These are phyloP conservation scores for Darksidea phi DNA, from an alignment of 495 filamentous ascomycete genomes.

Conservation along the genomic window DNA sequence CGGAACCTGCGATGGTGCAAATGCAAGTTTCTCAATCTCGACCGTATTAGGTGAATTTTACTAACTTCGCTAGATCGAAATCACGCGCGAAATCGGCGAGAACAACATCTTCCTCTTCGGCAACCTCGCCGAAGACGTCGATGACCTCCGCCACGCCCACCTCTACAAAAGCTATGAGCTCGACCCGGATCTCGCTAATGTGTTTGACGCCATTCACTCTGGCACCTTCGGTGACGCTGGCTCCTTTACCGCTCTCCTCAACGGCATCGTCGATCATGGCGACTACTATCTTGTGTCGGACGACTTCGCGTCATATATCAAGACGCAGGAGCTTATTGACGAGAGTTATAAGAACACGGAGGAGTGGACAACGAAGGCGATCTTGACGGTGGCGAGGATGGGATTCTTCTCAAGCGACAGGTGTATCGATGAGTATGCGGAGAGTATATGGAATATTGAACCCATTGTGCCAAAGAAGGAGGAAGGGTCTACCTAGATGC, in stretches of 20 bases:
- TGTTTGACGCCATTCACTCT: slow-evolving; percentile 77
- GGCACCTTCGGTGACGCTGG: slow-evolving; percentile 73
- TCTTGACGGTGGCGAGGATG: slow-evolving; percentile 85
- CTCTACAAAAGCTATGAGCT: slow-evolving; percentile 75
- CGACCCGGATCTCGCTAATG: slow-evolving; percentile 69
- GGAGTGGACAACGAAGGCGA: slow-evolving; percentile 85
- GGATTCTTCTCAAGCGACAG: slow-evolving; percentile 95
- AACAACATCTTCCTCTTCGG: slow-evolving; percentile 98
- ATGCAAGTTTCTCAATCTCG: slow-evolving; percentile 58
- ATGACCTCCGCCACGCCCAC: slow-evolving; percentile 90
- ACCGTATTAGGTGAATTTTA: slow-evolving; percentile 19
- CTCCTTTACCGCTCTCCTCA: slow-evolving; percentile 75
- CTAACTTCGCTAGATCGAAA: slow-evolving; percentile 69
- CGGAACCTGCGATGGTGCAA: slow-evolving; percentile 95
- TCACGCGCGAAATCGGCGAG: slow-evolving; percentile 93
- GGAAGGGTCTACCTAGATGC: not conserved
- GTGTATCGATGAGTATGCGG: slow-evolving; percentile 98
- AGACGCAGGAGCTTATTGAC: slow-evolving; percentile 86
- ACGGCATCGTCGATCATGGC: slow-evolving; percentile 83
- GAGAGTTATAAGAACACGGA: slow-evolving; percentile 87
- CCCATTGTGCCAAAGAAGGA: slow-evolving; percentile 52
- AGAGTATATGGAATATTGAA: slow-evolving; percentile 95
- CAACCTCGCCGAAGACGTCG: slow-evolving; percentile 93
- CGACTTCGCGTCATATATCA: slow-evolving; percentile 90
- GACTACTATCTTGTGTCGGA: slow-evolving; percentile 98